These are phyloP conservation scores for Thecaphora thlaspeos DNA, from an alignment of 1,284 basidiomycete species.

Conservation along the genomic window DNA sequence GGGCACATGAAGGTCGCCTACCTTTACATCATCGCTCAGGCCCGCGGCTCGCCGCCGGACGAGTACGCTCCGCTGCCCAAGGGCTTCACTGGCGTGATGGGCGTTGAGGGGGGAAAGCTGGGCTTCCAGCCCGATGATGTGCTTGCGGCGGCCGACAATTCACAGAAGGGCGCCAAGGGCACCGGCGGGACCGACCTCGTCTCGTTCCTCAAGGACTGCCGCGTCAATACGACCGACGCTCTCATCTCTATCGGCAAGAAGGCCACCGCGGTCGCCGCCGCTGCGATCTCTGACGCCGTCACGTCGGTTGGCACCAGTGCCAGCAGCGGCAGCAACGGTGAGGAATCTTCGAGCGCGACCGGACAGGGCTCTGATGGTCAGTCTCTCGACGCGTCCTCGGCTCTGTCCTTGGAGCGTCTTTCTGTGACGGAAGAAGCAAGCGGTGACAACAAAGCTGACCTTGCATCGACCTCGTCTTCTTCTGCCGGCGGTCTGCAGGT, in stretches of 20 bases:
- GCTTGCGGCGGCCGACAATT: conserved; percentile 23
- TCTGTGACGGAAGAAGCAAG: background rate
- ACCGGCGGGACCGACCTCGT: conserved; percentile 55
- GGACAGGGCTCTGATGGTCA: background rate
- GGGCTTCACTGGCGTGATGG: conserved; percentile 23
- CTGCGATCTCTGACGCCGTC: background rate
- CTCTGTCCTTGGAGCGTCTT: background rate
- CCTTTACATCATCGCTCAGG: conserved; percentile 65
- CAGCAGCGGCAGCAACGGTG: no score
- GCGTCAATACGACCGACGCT: conserved; percentile 46
- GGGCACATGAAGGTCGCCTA: conserved; percentile 83
- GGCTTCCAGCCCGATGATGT: conserved; percentile 12
- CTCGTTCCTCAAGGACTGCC: conserved; percentile 45
- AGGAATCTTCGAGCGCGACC: background rate
- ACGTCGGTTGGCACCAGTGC: no score
- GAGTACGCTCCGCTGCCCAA: conserved; percentile 38
- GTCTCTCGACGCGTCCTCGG: background rate
- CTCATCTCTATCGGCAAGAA: conserved; percentile 24
- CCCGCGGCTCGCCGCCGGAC: conserved; percentile 35
- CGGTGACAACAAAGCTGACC: background rate
- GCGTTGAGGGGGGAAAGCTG: conserved; percentile 11
- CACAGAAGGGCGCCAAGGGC: conserved; percentile 36
- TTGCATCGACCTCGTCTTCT: background rate
- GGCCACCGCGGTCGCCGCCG: background rate
- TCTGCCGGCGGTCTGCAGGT: conserved; percentile 15